Base-by-base conservation (phyloP, 2,329 filamentous ascomycete genomes). In the Penicillium olsonii region DNA sequence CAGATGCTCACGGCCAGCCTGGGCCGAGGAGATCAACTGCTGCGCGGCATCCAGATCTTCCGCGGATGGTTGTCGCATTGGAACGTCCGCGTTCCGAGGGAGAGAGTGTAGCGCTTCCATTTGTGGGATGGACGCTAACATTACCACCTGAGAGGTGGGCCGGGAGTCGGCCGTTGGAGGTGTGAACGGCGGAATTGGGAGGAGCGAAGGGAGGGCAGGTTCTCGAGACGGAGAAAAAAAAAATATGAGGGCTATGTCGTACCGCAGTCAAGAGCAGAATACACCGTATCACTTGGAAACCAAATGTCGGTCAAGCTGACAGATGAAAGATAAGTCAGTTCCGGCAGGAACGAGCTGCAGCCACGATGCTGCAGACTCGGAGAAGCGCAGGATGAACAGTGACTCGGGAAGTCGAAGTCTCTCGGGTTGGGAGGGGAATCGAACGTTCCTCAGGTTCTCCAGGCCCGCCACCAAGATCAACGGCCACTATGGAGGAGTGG, bases 11-110 rank as follows among this genome's bases (percentile, higher is more conserved):
- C 73, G 70, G 52, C 68, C 73, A 34, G 70, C 73, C 51, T 73
- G 71, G 20, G 74, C 72, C 5, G 74, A 77, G 5, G 74, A 75
- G 39, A 76, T 71, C 50, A 76, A 61, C 63, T 77, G 74, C 60
- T 75, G 74, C 46, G 74, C 74, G 50, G 74, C 74, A 56, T 76
- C 74, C 37, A 76, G 57, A 55, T 77, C 74, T 61, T 76, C 73
- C 20, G 73, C 73, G 4, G 73, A 76, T 3, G 73, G 74, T 50
- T 76, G 71, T 54, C 70, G 70, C 61, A 68, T 60, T 44, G 69
- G 53, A 56, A 60, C 65, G 48, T 64, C 57, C 17, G 62, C 52
- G 42, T 61, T 64, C 37, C 59, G 59, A 42, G 67, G 60, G 26
- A 67, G 54, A 54, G 68, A 66, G 55, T 61, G 61, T 59, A 64